These are phyloP conservation scores for Puya raimondii DNA, from an alignment of 176 grass and related monocot species.

Conservation along the genomic window DNA sequence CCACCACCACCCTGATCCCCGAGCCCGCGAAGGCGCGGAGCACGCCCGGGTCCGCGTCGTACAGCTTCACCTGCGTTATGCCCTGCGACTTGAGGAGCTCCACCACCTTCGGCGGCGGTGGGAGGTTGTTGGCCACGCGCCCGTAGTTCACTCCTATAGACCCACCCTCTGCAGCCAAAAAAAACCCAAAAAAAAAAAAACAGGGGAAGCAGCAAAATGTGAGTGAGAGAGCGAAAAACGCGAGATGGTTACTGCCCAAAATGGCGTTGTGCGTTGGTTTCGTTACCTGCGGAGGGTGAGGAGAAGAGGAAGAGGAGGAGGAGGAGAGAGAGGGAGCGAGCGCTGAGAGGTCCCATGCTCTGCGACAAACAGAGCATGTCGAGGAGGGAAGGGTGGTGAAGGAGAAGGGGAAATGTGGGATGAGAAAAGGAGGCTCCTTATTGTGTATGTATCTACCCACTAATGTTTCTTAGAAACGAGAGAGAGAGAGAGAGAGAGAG, in stretches of 20 bases:
- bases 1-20: conserved; percentile 62
- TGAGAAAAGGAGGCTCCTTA: not conserved
- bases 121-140: conserved; percentile 78
- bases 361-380: conserved; percentile 29
- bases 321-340: conserved; percentile 13
- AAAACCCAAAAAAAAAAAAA: not conserved
- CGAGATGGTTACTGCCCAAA: no score
- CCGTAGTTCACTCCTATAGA: conserved; percentile 85
- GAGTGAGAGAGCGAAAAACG: no score
- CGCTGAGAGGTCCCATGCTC: conserved; percentile 24
- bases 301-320: not conserved
- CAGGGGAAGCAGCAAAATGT: no score
- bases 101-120: conserved; percentile 38
- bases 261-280: no score
- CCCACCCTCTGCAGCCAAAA: conserved; percentile 37
- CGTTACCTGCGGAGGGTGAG: conserved; percentile 25
- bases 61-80: conserved; percentile 74
- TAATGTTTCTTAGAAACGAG: conserved; percentile 1
- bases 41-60: conserved; percentile 57
- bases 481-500: conserved; percentile 5
- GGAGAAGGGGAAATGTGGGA: not conserved
- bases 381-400: not conserved
- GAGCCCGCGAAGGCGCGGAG: conserved; percentile 55
- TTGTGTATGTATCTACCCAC: not conserved
- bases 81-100: conserved; percentile 76